These are phyloP conservation scores for Phytophthora chlamydospora DNA, from an alignment of 352 stramenopile species.

Conservation along the genomic window DNA sequence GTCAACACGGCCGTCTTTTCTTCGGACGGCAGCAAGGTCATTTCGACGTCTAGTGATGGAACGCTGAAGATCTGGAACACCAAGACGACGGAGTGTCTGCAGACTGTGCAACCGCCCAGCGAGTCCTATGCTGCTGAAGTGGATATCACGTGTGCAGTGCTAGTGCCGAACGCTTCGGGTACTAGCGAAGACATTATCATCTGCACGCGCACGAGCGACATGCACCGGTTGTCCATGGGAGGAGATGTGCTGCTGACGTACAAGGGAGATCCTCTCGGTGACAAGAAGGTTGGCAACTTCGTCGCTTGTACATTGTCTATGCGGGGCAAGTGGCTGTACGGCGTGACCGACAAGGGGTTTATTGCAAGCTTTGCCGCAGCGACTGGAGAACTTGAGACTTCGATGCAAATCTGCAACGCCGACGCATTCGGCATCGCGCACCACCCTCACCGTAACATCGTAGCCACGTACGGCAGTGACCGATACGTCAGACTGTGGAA, in stretches of 20 bases:
- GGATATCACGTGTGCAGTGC: slow-evolving; percentile 73
- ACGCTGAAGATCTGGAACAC: slow-evolving; percentile 92
- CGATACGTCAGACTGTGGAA: slow-evolving; percentile 86
- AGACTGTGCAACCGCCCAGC: slow-evolving; percentile 72
- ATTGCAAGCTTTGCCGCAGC: slow-evolving; percentile 73
- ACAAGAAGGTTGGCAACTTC: slow-evolving; percentile 81
- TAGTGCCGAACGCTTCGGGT: slow-evolving; percentile 59
- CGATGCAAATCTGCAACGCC: slow-evolving; percentile 85
- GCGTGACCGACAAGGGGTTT: slow-evolving; percentile 86
- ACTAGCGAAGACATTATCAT: slow-evolving; percentile 80
- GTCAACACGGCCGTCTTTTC: slow-evolving; percentile 91
- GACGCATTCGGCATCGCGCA: slow-evolving; percentile 83
- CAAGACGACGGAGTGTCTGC: slow-evolving; percentile 83
- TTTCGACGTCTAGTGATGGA: slow-evolving; percentile 92
- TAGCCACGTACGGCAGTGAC: slow-evolving; percentile 90
- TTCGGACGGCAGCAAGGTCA: slow-evolving; percentile 66
- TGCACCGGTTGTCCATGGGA: slow-evolving; percentile 83
- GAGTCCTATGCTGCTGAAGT: slow-evolving; percentile 62
- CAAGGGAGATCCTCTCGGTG: slow-evolving; percentile 65
- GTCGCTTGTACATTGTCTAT: slow-evolving; percentile 86
- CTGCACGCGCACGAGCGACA: slow-evolving; percentile 79
- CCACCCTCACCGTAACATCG: slow-evolving; percentile 89
- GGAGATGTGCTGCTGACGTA: slow-evolving; percentile 68
- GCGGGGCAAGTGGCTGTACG: slow-evolving; percentile 86
- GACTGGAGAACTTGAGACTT: slow-evolving; percentile 65